These are phyloP conservation scores for Penicillium riverlandense DNA, from an alignment of 495 filamentous ascomycete species.

Conservation along the genomic window DNA sequence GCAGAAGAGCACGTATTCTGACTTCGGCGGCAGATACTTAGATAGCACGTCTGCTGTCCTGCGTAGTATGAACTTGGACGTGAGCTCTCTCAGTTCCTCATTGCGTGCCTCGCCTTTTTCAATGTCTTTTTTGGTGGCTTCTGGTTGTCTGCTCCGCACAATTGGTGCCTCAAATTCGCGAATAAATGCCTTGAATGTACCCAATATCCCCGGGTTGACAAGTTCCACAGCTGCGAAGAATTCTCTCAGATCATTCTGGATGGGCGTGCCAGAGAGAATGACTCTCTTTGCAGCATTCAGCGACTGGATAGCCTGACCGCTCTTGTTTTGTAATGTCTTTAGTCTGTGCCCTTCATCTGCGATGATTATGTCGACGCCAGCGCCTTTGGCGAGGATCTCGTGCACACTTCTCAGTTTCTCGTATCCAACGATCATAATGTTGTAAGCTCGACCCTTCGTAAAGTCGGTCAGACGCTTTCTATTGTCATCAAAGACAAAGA, in stretches of 20 bases:
- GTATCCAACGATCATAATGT: slow-evolving; percentile 77
- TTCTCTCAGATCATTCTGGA: slow-evolving; percentile 75
- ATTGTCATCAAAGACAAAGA: slow-evolving; percentile 64
- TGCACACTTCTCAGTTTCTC: slow-evolving; percentile 67
- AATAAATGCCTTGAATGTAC: slow-evolving; percentile 61
- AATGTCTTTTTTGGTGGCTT: slow-evolving; percentile 55
- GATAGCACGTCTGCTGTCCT: slow-evolving; percentile 69
- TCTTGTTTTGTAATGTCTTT: slow-evolving; percentile 78
- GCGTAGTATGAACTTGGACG: slow-evolving; percentile 67
- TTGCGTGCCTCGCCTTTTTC: slow-evolving; percentile 66
- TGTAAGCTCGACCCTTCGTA: slow-evolving; percentile 68
- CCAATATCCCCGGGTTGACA: slow-evolving; percentile 69
- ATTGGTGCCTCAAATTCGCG: slow-evolving; percentile 70
- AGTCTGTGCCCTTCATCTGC: slow-evolving; percentile 77
- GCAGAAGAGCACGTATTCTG: slow-evolving; percentile 73
- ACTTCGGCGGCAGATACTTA: slow-evolving; percentile 69
- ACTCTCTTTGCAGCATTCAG: slow-evolving; percentile 61
- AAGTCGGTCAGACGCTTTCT: slow-evolving; percentile 65
- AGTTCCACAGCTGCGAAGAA: slow-evolving; percentile 77
- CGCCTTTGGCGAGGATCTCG: slow-evolving; percentile 56
- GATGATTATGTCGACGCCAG: slow-evolving; percentile 68
- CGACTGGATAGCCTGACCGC: slow-evolving; percentile 65
- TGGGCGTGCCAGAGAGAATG: slow-evolving; percentile 70
- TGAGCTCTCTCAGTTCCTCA: slow-evolving; percentile 61
- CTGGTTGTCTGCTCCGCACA: slow-evolving; percentile 64